Base-by-base conservation (phyloP, 129 eudicot species). In the Tanacetum coccineum region DNA sequence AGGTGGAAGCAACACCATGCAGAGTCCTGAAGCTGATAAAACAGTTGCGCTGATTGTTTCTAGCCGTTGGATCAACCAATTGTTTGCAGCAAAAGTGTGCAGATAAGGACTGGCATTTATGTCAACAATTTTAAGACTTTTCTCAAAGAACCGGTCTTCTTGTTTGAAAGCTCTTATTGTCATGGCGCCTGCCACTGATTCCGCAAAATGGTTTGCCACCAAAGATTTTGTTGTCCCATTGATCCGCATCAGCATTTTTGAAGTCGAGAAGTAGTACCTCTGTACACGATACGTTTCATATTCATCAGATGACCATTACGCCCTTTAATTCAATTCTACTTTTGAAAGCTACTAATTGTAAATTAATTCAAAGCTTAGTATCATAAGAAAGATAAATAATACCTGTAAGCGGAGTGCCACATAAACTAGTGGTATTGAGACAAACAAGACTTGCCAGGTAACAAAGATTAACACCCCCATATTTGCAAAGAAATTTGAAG, bases 181-280 rank as follows among this genome's bases (percentile, higher is more conserved):
- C 74, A 68, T 79, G 70, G 84, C 82, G 57, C 99, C 99, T 5
- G 99, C 92, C 32, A 89, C 67, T 6, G 96, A 82, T 81, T 89
- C 99, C 44, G 96, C 93, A 40, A 94, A 84, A 77, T 94, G 99
- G 78, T 87, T 86, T 21, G 95, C 96, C 57, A 89, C 87, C 55
- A 84, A 75, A 22, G 99, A 89, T 76, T 87, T 88, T 14, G 96
- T 84, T 26, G 96, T 93, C 64, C 96, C 98, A 39, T 88, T 84
- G 57, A 93, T 81, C 71, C 96, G 76, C 96, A 84, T 86, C 84
- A 89, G 52, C 78, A 84, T 93, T 81, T 84, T 94, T 13, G 96
- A 96, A 59, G 99, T 79, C 14, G 85, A 61, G 57, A 80, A 82
- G 77, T 94, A 94, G 82, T 86, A 87, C 58, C 81, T 78, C 98